A percentile compares a stretch with the other conserved stretches of the same genome.
Evolutionary conservation across 2,329 filamentous ascomycete genomes (phyloP).

Genomic region (Colletotrichum higginsianum): DNA sequence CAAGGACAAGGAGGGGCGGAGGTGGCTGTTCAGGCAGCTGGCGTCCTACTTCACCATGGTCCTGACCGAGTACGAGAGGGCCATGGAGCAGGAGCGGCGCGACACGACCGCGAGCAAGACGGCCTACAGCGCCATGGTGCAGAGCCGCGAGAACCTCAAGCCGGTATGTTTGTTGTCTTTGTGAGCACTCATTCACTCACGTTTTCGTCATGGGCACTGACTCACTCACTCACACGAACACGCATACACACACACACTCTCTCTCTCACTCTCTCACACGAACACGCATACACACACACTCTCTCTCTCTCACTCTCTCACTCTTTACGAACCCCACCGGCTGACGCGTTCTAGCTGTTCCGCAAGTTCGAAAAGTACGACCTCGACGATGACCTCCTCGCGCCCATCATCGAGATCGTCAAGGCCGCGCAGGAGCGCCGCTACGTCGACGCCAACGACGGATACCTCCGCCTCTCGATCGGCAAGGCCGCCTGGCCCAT

Average conservation of each 20-base stretch:
- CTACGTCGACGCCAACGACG: slow-evolving; percentile 97
- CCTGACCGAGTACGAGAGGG: slow-evolving; percentile 87
- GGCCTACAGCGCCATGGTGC: slow-evolving; percentile 87
- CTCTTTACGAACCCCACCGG: too few relatives aligned
- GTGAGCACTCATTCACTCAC: too few relatives aligned
- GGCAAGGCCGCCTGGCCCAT: slow-evolving; percentile 99
- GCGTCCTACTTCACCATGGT: slow-evolving; percentile 98
- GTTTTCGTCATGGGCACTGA: too few relatives aligned
- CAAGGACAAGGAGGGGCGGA: slow-evolving; percentile 74
- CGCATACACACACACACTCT: too few relatives aligned
- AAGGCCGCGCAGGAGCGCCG: slow-evolving; percentile 89
- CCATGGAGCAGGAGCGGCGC: slow-evolving; percentile 76
- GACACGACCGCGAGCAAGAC: slow-evolving; percentile 84
- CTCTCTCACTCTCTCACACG: too few relatives aligned
- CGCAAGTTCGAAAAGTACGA: slow-evolving; percentile 88
- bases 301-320: too few relatives aligned
- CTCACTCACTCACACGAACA: too few relatives aligned
- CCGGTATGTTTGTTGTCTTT: slow-evolving; percentile 65
- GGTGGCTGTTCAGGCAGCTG: slow-evolving; percentile 87
- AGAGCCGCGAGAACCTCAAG: slow-evolving; percentile 88
- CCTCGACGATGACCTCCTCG: slow-evolving; percentile 83
- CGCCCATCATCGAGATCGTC: slow-evolving; percentile 92
- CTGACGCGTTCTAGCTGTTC: slow-evolving; percentile 72
- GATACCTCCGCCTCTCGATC: slow-evolving; percentile 92
- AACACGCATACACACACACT: too few relatives aligned